Percentiles rank a stretch among this genome's conserved stretches.
Evolutionary conservation across 2,329 filamentous ascomycete species (phyloP).

Genomic region (Lachnellula willkommii): DNA sequence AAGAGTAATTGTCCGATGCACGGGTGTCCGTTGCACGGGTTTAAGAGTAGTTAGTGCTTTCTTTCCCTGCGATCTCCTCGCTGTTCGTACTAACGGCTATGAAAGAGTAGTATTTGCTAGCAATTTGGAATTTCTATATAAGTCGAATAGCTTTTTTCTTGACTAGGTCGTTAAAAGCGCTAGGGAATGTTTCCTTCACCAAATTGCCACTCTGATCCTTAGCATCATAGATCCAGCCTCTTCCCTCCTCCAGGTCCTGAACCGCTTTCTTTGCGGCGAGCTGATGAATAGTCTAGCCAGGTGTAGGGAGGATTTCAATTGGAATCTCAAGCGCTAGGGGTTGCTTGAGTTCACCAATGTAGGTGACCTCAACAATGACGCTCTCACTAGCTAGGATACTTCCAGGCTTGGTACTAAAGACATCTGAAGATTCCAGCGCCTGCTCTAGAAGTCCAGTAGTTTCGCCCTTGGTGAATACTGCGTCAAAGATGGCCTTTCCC

Average conservation of each 20-base stretch:
- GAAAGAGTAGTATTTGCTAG: slow-evolving; percentile 67
- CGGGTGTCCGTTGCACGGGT: too few relatives aligned
- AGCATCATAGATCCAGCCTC: slow-evolving; percentile 58
- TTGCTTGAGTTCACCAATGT: slow-evolving; percentile 68
- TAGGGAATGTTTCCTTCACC: slow-evolving; percentile 43
- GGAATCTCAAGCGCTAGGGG: too few relatives aligned
- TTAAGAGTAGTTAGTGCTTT: not conserved
- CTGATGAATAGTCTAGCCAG: too few relatives aligned
- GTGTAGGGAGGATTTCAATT: too few relatives aligned
- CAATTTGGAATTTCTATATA: slow-evolving; percentile 61
- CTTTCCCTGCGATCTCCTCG: slow-evolving; percentile 1
- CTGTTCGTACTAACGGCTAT: slow-evolving; percentile 54
- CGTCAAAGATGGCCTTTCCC: slow-evolving; percentile 54
- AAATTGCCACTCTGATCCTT: slow-evolving; percentile 40
- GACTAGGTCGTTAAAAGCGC: slow-evolving; percentile 53
- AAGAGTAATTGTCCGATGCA: not conserved
- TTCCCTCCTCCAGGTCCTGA: slow-evolving; percentile 63
- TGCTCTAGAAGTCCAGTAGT: slow-evolving; percentile 63
- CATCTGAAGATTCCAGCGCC: slow-evolving; percentile 52
- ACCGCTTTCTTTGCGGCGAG: slow-evolving; percentile 62
- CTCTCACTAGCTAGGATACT: slow-evolving; percentile 57
- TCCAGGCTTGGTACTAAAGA: slow-evolving; percentile 63
- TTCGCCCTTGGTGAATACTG: slow-evolving; percentile 53
- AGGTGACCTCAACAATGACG: slow-evolving; percentile 57
- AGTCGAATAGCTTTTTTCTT: slow-evolving; percentile 62